Evolutionary conservation across 768 basidiomycete genomes (phyloP), one percentile per base, ranked within the genome.

Genomic region (Leucocoprinus sp.): DNA sequence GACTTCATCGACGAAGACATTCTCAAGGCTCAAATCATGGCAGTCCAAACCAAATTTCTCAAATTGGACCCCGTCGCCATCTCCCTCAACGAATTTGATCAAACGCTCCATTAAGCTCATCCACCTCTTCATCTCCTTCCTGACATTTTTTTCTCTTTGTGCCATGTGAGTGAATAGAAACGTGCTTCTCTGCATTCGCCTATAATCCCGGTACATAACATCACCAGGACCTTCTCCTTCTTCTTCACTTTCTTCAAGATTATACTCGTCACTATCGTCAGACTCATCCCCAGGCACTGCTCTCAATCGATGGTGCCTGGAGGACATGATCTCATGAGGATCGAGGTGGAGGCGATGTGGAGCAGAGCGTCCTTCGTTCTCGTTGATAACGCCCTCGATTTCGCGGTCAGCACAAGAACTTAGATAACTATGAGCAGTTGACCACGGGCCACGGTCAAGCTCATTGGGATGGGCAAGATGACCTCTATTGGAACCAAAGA

Each of bases 21-120:
- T 92, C 62, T 88, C 85, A 57, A 88, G 59, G 55, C 85, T 91
- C 37, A 93, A 61, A 58, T 93, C 91, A 52, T 92, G 91, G 55
- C 83, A 84, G 55, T 93, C 89, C 41, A 93, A 61, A 2, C 82
- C 78, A 57, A 92, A 90, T 56, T 80, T 75, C 59, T 85, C 84
- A 17, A 57, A 56, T 8, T 55, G 61, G 15, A 59, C 64, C 21
- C 52, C 55, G 42, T 59, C 51, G 7, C 34, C 49, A 9, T 63
- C 61, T 33, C 57, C 58, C 34, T 63, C 58, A 6, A 41, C 58
- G 49, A 51, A 36, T 39, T 63, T 62, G 11, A 53, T 66, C 28
- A 85, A 63, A 36, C 66, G 61, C 50, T 80, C 77, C 84, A 89
- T 85, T 55, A 88, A 57, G 22, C 58, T 60, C 66, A 75, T 69